Evolutionary conservation across 108 stramenopile species (phyloP), one percentile per base, ranked within the genome.

Genomic region (Phaeodactylum tricornutum): DNA sequence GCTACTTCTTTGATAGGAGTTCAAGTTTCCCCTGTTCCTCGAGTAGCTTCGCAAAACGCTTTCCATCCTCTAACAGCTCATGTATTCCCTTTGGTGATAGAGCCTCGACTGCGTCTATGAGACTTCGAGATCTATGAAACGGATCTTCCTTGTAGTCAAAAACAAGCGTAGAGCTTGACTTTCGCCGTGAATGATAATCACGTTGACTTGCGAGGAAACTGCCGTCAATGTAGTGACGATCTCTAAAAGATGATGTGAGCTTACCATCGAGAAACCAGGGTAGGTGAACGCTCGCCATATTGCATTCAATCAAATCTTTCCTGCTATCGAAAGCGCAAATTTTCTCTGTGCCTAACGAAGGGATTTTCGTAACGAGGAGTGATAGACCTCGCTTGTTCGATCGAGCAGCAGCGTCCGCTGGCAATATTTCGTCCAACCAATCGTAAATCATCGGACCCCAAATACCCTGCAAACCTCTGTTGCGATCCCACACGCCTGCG

Each of bases 201-300:
- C 40, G 41, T 28, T 63, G 34, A 17, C 49, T 61, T 21, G 82
- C 52, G 12, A 82, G 55, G 61, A 90, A 85, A 47, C 79, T 81
- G 9, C 88, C 88, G 39, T 90, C 88, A 43, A 90, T 79, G 49
- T 74, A 57, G 8, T 63, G 67, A 23, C 38, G 48, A 29, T 68
- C 64, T 20, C 88, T 62, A 51, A 77, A 84, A 21, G 66, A 59
- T 2, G 47, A 48, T 0, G 74, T 71, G 7, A 72, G 56, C 31
- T 83, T 78, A 9, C 84, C 84, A 56, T 94, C 74, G 42, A 94
- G 61, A 50, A 94, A 92, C 74, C 76, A 83, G 19, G 90, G 93
- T 72, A 94, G 46, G 61, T 94, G 93, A 11, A 89, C 85, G 49
- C 85, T 87, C 16, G 93, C 87, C 82, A 94, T 89, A 49, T 84